Base-by-base conservation (phyloP, 164 flowering plant genomes). In the Paratinospora sagittata region DNA sequence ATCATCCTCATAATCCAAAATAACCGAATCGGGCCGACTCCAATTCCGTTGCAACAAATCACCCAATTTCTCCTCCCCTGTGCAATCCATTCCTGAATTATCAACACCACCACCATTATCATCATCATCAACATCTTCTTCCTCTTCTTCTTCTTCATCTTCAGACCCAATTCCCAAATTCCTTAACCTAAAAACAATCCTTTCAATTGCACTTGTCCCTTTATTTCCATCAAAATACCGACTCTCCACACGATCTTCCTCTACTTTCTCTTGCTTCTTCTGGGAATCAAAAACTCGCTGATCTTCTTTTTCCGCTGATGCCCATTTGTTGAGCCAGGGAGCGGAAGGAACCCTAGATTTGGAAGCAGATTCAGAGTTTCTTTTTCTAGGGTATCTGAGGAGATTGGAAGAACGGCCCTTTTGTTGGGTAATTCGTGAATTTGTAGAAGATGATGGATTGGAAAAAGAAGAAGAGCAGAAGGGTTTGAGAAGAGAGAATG, bases 21-120 rank as follows among this genome's bases (percentile, higher is more conserved):
- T 68, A 27, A 82, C 67, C 3, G 69, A 73, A 81, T 96, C 96
- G 0, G 97, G 94, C 65, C 95, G 78, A 60, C 86, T 75, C 99
- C 99, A 96, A 66, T 85, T 92, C 67, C 93, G 78, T 81, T 77
- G 82, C 81, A 96, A 81, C 82, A 96, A 82, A 76, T 92, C 91
- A 65, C 92, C 94, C 67, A 92, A 70, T 55, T 78, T 89, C 86
- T 88, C 95, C 27, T 89, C 92, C 24, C 89, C 90, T 0, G 67
- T 80, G 61, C 70, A 72, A 64, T 62, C 73, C 73, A 67, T 69
- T 21, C 8, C 61, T 64, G 61, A 79, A 55, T 69, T 78, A 8
- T 41, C 83, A 2, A 71, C 84, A 21, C 68, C 84, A 2, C 76
- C 89, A 17, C 24, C 24, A 4, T n/a, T 67, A 3, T 83, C 88